A percentile compares a stretch with the other conserved stretches of the same genome.
These are phyloP conservation scores for Elasticomyces elasticus DNA, from an alignment of 495 filamentous ascomycete species.

Conservation along the genomic window DNA sequence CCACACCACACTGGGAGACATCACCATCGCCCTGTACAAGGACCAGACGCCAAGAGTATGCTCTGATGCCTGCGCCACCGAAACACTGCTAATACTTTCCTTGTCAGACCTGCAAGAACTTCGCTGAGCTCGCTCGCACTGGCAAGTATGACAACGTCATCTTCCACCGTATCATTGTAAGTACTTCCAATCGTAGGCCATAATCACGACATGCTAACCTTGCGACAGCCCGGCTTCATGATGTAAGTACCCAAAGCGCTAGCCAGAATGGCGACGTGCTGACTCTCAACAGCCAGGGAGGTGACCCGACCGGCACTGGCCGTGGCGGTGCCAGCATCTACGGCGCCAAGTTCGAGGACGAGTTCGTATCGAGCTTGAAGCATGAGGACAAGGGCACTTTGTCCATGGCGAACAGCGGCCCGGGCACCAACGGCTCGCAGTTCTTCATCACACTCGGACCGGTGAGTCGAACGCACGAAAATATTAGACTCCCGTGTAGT, in stretches of 20 bases:
- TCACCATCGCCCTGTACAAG: conserved; percentile 16
- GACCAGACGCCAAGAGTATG: conserved; percentile 16
- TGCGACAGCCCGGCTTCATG: conserved; percentile 23
- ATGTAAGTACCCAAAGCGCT: no score
- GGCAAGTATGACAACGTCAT: conserved; percentile 21
- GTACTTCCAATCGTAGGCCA: no score
- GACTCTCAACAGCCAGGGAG: no score
- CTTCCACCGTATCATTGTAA: conserved; percentile 26
- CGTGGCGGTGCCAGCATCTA: conserved; percentile 19
- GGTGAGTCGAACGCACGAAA: background rate
- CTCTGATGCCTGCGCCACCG: background rate
- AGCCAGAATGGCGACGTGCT: no score
- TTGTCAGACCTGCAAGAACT: conserved; percentile 19
- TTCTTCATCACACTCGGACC: conserved; percentile 23
- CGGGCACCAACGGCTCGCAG: conserved; percentile 20
- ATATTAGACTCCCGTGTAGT: no score
- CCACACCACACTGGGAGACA: conserved; percentile 8
- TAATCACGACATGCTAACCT: no score
- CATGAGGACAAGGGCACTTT: conserved; percentile 17
- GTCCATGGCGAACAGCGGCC: conserved; percentile 21
- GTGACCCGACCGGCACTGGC: conserved; percentile 22
- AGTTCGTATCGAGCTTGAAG: conserved; percentile 13
- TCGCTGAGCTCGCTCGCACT: conserved; percentile 12
- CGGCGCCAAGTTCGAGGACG: conserved; percentile 23
- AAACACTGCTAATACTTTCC: background rate